phyloP scores from a whole-genome alignment of 306 rosid species.

The Potentilla sterilis region DNA sequence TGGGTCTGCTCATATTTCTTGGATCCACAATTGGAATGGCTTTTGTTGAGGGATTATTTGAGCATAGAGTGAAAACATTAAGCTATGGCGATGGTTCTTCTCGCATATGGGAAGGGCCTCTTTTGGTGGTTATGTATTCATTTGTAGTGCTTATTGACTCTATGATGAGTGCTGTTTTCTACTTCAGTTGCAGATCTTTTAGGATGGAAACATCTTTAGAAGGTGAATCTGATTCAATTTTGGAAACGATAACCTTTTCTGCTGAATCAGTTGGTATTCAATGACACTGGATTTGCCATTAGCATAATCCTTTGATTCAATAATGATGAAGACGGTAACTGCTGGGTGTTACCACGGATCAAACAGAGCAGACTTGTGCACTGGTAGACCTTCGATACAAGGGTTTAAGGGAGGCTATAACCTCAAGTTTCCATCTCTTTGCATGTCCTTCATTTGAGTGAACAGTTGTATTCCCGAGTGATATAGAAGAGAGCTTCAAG shows the following conservation, averaged over 20 bases:
- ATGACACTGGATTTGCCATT: conserved; percentile 36
- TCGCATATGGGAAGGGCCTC: conserved; percentile 96
- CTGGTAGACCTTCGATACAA: conserved; percentile 12
- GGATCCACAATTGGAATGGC: conserved; percentile 89
- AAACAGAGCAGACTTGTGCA: conserved; percentile 29
- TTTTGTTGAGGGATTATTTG: conserved; percentile 88
- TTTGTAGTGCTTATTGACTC: conserved; percentile 85
- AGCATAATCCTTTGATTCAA: conserved; percentile 9
- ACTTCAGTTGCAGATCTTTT: conserved; percentile 26
- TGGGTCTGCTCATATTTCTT: conserved; percentile 76
- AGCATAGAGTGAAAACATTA: conserved; percentile 86
- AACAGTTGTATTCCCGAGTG: conserved; percentile 21
- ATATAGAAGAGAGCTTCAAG: neutral
- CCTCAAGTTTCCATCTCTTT: conserved; percentile 24
- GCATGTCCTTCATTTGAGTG: conserved; percentile 31
- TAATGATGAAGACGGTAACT: conserved; percentile 31
- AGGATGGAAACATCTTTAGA: conserved; percentile 22
- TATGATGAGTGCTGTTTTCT: conserved; percentile 59
- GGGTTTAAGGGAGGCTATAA: conserved; percentile 13
- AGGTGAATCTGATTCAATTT: conserved; percentile 14
- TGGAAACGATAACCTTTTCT: conserved; percentile 27
- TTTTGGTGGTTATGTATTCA: conserved; percentile 89
- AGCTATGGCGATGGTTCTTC: conserved; percentile 99
- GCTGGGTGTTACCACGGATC: conserved; percentile 13
- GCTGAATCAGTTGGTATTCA: conserved; percentile 47